phyloP scores from a whole-genome alignment of 768 basidiomycete species.

The Leccinum aurantiacum region DNA sequence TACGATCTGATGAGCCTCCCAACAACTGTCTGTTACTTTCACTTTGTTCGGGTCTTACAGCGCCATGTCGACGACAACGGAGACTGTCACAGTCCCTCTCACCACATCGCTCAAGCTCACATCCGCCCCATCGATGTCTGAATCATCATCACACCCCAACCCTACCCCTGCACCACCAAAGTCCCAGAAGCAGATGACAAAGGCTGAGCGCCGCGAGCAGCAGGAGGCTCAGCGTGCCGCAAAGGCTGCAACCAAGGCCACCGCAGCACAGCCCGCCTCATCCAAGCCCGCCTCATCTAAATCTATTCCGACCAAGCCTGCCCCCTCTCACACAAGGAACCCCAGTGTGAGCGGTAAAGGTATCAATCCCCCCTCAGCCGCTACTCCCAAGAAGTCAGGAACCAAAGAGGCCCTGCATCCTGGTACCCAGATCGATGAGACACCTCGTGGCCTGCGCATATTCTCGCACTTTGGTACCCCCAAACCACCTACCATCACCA shows the following conservation, averaged over 20 bases:
- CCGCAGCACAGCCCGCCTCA: conserved; percentile 18
- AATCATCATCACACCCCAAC: conserved; percentile 5
- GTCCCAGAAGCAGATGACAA: conserved; percentile 74
- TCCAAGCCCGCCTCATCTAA: conserved; percentile 30
- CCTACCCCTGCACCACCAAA: conserved; percentile 24
- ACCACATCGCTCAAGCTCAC: conserved; percentile 23
- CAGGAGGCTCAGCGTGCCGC: conserved; percentile 81
- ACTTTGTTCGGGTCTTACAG: neutral
- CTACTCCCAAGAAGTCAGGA: conserved; percentile 28
- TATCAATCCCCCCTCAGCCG: conserved; percentile 10
- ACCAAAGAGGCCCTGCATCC: conserved; percentile 30
- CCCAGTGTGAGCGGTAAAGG: conserved; percentile 24
- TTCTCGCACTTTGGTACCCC: conserved; percentile 85
- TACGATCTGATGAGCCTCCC: neutral
- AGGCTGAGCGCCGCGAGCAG: conserved; percentile 75
- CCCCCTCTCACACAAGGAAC: conserved; percentile 30
- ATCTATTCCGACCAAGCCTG: conserved; percentile 15
- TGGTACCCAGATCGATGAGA: conserved; percentile 35
- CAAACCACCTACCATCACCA: conserved; percentile 51
- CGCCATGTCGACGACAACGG: conserved; percentile 28
- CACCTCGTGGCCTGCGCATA: conserved; percentile 67
- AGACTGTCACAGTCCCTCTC: conserved; percentile 14
- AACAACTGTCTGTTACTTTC: too few relatives aligned
- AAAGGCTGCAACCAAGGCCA: conserved; percentile 53
- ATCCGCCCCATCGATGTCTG: conserved; percentile 5